A percentile compares a stretch with the other conserved stretches of the same genome.
phyloP scores from a whole-genome alignment of 192 early-diverging fungal species.

The Linnemannia zychae region DNA sequence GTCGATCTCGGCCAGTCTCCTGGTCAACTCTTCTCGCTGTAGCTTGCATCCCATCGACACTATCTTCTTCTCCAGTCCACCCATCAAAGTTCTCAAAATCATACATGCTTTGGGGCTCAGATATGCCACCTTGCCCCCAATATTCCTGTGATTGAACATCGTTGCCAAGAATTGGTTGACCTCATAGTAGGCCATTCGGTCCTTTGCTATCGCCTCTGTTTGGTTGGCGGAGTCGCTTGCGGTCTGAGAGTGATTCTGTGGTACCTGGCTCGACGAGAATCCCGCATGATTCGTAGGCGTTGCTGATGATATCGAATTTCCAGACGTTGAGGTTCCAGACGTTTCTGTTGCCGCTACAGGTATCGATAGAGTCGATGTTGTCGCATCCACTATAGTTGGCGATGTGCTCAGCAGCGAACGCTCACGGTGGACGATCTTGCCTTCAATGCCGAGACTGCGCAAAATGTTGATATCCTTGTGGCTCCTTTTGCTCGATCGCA shows the following conservation, averaged over 20 bases:
- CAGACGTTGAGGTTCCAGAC: background rate
- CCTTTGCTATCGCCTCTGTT: background rate
- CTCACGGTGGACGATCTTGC: background rate
- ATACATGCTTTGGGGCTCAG: slow-evolving; percentile 14
- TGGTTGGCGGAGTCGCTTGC: background rate
- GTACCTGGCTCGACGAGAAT: too few relatives aligned
- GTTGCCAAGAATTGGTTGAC: slow-evolving; percentile 29
- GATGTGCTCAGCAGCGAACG: background rate
- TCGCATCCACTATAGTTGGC: background rate
- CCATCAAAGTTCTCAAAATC: slow-evolving; percentile 30
- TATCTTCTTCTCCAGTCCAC: slow-evolving; percentile 28
- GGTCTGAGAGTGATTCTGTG: background rate
- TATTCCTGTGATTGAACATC: background rate
- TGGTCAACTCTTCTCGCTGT: slow-evolving; percentile 26
- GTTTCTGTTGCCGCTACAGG: background rate
- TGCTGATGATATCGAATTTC: background rate
- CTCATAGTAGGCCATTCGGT: slow-evolving; percentile 26
- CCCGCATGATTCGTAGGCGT: background rate
- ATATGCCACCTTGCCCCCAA: background rate
- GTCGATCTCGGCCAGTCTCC: slow-evolving; percentile 2
- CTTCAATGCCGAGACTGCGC: background rate
- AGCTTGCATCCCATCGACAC: slow-evolving; percentile 40
- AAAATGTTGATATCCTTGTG: background rate
- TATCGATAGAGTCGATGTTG: background rate
- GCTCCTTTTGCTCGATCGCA: background rate